These are phyloP conservation scores for Beauveria asiatica DNA, from an alignment of 2,329 filamentous ascomycete species.

Conservation along the genomic window DNA sequence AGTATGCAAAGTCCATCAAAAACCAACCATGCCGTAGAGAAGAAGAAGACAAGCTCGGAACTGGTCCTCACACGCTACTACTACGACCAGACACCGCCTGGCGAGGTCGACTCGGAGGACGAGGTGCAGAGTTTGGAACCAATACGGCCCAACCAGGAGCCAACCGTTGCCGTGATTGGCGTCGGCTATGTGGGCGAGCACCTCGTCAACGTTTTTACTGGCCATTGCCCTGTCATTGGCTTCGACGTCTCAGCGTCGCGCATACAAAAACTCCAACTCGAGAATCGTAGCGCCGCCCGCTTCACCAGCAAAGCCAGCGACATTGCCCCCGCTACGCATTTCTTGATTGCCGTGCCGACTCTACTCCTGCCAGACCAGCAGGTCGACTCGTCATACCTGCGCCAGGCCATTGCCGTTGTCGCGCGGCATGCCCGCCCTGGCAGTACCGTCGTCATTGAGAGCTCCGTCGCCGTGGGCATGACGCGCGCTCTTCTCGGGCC, in stretches of 20 bases:
- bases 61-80: slow-evolving; percentile 12
- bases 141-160: slow-evolving; percentile 18
- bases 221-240: slow-evolving; percentile 33
- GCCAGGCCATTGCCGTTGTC: slow-evolving; percentile 34
- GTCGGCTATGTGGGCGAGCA: slow-evolving; percentile 46
- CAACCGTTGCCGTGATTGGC: slow-evolving; percentile 40
- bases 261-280: slow-evolving; percentile 23
- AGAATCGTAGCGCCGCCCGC: slow-evolving; percentile 21
- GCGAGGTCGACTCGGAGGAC: slow-evolving; percentile 22
- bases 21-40: background rate
- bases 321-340: slow-evolving; percentile 38
- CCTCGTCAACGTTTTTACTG: slow-evolving; percentile 36
- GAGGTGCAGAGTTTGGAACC: slow-evolving; percentile 1
- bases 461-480: slow-evolving; percentile 46
- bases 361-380: slow-evolving; percentile 36
- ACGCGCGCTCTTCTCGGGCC: slow-evolving; percentile 41
- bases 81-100: slow-evolving; percentile 27
- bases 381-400: slow-evolving; percentile 39
- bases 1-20: background rate
- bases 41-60: background rate
- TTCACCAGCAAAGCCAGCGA: slow-evolving; percentile 31
- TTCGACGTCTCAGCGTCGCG: slow-evolving; percentile 38
- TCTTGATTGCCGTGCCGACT: slow-evolving; percentile 46
- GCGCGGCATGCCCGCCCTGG: slow-evolving; percentile 32
- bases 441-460: slow-evolving; percentile 42